These are phyloP conservation scores for Pyronema omphalodes DNA, from an alignment of 495 filamentous ascomycete genomes.

Conservation along the genomic window DNA sequence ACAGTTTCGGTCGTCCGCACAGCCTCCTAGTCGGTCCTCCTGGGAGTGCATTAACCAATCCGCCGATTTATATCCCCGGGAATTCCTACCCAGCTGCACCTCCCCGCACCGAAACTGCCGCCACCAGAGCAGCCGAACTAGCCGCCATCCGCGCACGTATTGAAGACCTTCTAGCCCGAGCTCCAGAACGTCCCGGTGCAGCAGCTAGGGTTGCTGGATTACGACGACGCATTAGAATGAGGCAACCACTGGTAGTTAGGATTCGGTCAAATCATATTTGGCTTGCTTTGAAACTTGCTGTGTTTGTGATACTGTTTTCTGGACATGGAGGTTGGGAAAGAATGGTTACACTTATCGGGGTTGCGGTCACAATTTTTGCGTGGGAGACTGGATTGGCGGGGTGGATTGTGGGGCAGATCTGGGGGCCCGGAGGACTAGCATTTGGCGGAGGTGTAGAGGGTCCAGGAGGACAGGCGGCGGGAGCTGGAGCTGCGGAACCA, in stretches of 20 bases:
- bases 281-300: slow-evolving; percentile 18
- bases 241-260: slow-evolving; percentile 5
- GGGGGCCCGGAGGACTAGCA: too few species aligned
- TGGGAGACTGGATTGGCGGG: slow-evolving; percentile 21
- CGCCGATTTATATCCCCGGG: neutral
- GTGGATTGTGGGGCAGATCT: too few species aligned
- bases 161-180: neutral
- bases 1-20: slow-evolving; percentile 11
- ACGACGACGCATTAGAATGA: neutral
- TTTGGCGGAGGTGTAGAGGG: neutral
- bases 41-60: slow-evolving; percentile 9
- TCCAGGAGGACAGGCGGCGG: too few species aligned
- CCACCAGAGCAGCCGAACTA: neutral
- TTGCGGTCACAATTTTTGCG: slow-evolving; percentile 21
- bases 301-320: slow-evolving; percentile 21
- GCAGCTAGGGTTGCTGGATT: neutral
- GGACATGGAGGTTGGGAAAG: slow-evolving; percentile 20
- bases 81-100: neutral
- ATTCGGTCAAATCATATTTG: slow-evolving; percentile 18
- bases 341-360: slow-evolving; percentile 14
- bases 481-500: too few species aligned
- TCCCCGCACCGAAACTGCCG: neutral
- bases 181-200: neutral
- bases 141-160: too few species aligned
- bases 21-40: slow-evolving; percentile 17